These are phyloP conservation scores for Kwoniella shivajii DNA, from an alignment of 1,284 basidiomycete species.

Conservation along the genomic window DNA sequence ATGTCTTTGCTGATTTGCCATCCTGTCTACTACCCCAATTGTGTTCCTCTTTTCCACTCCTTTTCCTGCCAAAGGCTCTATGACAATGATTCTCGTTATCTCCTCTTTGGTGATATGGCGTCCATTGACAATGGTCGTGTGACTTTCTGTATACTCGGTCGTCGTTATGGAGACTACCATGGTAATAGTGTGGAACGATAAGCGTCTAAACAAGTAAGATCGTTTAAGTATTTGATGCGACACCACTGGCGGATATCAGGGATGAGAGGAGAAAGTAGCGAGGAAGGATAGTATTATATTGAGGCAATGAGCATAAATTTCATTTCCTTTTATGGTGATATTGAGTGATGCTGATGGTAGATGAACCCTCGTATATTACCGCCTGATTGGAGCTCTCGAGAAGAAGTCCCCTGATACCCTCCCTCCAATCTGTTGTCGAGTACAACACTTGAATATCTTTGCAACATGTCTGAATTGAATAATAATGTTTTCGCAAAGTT, in stretches of 20 bases:
- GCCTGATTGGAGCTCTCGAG: no score
- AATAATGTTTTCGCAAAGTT: no score
- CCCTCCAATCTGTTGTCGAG: no score
- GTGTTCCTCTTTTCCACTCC: neutral
- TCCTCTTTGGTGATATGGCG: conserved; percentile 17
- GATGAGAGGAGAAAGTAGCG: neutral
- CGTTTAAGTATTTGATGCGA: no score
- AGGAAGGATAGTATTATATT: no score
- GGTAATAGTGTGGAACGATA: neutral
- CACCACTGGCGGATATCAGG: no score
- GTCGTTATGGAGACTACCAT: conserved; percentile 31
- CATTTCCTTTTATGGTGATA: no score
- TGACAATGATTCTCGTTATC: conserved; percentile 25
- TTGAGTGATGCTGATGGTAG: no score
- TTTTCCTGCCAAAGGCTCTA: conserved; percentile 21
- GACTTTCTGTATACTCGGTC: conserved; percentile 5
- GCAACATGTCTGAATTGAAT: no score
- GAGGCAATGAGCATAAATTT: no score
- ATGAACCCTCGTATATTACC: no score
- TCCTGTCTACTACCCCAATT: neutral
- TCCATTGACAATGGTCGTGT: conserved; percentile 24
- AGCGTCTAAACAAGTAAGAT: neutral
- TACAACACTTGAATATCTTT: no score
- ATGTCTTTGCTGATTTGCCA: neutral
- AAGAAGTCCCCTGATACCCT: neutral